Evolutionary conservation across 768 basidiomycete genomes (phyloP).

Genomic region (Tulasnella sp.): DNA sequence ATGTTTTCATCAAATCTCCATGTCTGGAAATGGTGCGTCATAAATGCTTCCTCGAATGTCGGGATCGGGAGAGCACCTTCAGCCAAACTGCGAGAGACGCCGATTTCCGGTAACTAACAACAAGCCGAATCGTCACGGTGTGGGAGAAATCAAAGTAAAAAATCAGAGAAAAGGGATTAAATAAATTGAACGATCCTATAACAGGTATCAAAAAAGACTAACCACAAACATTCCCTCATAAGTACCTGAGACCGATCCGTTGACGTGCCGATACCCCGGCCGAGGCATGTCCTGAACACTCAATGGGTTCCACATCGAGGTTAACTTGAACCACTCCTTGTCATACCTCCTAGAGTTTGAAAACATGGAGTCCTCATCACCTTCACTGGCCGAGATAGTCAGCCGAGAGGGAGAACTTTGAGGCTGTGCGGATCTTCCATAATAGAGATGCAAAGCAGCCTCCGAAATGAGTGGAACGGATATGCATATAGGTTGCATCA

Average conservation of each 20-base stretch:
- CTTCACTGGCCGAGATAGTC: not conserved
- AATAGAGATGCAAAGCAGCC: conserved; percentile 10
- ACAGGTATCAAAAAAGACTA: conserved; percentile 23
- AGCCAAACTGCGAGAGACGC: not conserved
- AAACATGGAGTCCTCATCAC: not conserved
- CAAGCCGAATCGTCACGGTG: not conserved
- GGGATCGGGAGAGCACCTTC: not conserved
- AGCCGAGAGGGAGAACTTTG: not conserved
- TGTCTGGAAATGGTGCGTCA: conserved; percentile 1
- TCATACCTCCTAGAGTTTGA: conserved; percentile 32
- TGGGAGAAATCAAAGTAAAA: conserved; percentile 1
- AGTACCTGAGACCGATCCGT: conserved; percentile 40
- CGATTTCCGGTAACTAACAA: not conserved
- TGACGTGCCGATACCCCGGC: conserved; percentile 31
- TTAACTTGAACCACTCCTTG: conserved; percentile 43
- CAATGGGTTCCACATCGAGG: conserved; percentile 34
- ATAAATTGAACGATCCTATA: not conserved
- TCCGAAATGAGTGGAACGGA: conserved; percentile 2
- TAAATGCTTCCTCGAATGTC: not conserved
- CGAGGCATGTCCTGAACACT: conserved; percentile 19
- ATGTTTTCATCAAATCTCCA: conserved; percentile 6
- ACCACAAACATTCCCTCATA: conserved; percentile 57
- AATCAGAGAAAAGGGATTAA: conserved; percentile 1
- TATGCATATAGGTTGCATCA: conserved; percentile 5
- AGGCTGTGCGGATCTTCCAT: not conserved